These are phyloP conservation scores for Russula sp. DNA, from an alignment of 768 basidiomycete species.

Conservation along the genomic window DNA sequence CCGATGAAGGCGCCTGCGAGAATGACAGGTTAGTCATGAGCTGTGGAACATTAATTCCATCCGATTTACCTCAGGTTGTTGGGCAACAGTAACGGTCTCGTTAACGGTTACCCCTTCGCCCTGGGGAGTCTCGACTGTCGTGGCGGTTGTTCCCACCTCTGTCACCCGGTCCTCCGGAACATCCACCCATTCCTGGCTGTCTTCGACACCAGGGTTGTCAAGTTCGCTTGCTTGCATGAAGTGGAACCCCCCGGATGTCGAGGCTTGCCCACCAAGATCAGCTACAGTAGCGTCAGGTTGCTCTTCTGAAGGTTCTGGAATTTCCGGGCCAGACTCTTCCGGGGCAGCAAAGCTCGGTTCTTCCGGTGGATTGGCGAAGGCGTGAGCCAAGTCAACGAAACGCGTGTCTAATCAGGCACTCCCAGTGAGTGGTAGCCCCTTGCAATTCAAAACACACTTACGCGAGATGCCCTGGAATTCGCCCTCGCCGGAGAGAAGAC, in stretches of 20 bases:
- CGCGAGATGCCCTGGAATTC: constrained; percentile 59
- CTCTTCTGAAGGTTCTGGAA: constrained; percentile 9
- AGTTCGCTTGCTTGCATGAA: constrained; percentile 83
- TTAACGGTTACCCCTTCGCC: constrained; percentile 8
- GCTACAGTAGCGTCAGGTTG: constrained; percentile 15
- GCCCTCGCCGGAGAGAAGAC: constrained; percentile 52
- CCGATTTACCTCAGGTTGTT: constrained; percentile 14
- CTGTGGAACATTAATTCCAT: not conserved
- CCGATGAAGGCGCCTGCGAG: constrained; percentile 19
- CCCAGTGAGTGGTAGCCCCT: constrained; percentile 1
- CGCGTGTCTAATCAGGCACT: constrained; percentile 45
- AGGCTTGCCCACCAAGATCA: constrained; percentile 38
- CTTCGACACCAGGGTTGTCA: constrained; percentile 36
- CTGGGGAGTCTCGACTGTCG: constrained; percentile 3
- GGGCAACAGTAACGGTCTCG: constrained; percentile 1
- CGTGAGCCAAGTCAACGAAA: constrained; percentile 50
- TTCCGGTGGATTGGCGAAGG: constrained; percentile 43
- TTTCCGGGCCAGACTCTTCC: constrained; percentile 8
- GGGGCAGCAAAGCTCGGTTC: constrained; percentile 10
- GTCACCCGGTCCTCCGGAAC: constrained; percentile 12
- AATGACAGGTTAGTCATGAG: not conserved
- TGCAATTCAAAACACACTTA: constrained; percentile 33
- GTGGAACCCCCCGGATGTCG: constrained; percentile 48
- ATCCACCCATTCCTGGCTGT: constrained; percentile 23
- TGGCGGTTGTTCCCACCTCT: constrained; percentile 1